A percentile compares a stretch with the other conserved stretches of the same genome.
Conservation (phyloP, 768 basidiomycete species). For the Kockovaella imperatae region DNA sequence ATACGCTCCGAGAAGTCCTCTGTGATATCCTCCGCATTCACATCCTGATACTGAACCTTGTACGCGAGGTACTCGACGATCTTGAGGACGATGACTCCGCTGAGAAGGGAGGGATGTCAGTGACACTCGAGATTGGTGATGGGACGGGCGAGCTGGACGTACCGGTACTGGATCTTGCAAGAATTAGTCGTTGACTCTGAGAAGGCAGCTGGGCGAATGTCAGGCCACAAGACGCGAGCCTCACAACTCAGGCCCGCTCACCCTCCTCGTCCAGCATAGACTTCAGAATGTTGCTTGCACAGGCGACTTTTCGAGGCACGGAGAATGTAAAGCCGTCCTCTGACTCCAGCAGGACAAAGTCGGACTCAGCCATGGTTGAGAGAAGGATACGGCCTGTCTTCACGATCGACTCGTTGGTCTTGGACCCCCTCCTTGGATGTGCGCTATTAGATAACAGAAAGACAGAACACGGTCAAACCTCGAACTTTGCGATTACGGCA, state of each 20-base stretch:
- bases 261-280: constrained; percentile 70
- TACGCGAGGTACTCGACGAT: constrained; percentile 82
- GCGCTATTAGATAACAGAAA: not conserved
- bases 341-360: constrained; percentile 34
- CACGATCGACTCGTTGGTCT: not conserved
- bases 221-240: not conserved
- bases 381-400: not conserved
- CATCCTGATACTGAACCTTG: constrained; percentile 69
- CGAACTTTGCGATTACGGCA: no score
- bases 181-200: constrained; percentile 65
- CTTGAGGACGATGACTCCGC: constrained; percentile 69
- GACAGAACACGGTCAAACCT: no score
- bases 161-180: constrained; percentile 67
- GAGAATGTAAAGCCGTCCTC: constrained; percentile 73
- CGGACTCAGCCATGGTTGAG: constrained; percentile 21
- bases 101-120: constrained; percentile 17
- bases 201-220: constrained; percentile 54
- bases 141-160: constrained; percentile 9
- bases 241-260: constrained; percentile 43
- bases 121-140: no score
- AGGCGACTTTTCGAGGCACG: constrained; percentile 64
- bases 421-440: not conserved
- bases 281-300: constrained; percentile 70
- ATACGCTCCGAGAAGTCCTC: constrained; percentile 80
- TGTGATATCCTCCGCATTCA: constrained; percentile 64